These are phyloP conservation scores for Alternaria angustiovoidea DNA, from an alignment of 2,329 filamentous ascomycete species.

Conservation along the genomic window DNA sequence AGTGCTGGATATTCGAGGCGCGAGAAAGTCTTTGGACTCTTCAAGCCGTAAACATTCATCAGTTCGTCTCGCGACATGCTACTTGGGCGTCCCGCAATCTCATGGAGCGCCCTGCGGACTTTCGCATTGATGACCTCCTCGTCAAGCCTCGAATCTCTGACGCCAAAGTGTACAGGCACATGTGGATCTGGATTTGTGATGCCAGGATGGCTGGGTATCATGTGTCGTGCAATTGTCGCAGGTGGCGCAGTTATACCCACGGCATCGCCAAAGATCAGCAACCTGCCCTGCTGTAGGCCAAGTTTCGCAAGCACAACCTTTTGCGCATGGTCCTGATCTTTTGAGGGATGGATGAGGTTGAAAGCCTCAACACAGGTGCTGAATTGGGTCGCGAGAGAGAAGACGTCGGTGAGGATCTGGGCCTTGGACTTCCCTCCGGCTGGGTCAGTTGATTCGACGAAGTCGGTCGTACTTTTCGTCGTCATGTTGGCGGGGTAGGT, in stretches of 20 bases:
- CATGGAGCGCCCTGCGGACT: slow-evolving; percentile 52
- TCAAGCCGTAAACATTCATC: slow-evolving; percentile 57
- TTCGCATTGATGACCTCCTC: slow-evolving; percentile 48
- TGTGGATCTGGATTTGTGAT: slow-evolving; percentile 55
- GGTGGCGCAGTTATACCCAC: slow-evolving; percentile 57
- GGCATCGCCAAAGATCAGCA: slow-evolving; percentile 59
- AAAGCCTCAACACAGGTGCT: slow-evolving; percentile 59
- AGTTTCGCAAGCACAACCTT: slow-evolving; percentile 55
- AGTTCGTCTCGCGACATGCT: slow-evolving; percentile 52
- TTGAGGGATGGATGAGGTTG: slow-evolving; percentile 55
- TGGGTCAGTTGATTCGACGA: slow-evolving; percentile 26
- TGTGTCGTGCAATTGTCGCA: slow-evolving; percentile 53
- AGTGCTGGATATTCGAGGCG: slow-evolving; percentile 51
- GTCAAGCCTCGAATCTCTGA: slow-evolving; percentile 54
- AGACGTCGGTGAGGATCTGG: slow-evolving; percentile 50
- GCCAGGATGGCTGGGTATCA: slow-evolving; percentile 55
- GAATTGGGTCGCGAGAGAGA: slow-evolving; percentile 56
- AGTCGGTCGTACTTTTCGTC: slow-evolving; percentile 26
- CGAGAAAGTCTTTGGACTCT: slow-evolving; percentile 53
- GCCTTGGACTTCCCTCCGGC: slow-evolving; percentile 35
- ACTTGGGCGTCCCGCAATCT: slow-evolving; percentile 56
- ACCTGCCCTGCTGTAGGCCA: slow-evolving; percentile 57
- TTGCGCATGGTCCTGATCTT: slow-evolving; percentile 54
- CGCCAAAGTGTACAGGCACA: slow-evolving; percentile 55
- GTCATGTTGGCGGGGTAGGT: slow-evolving; percentile 36